These are phyloP conservation scores for Thelephora terrestris DNA, from an alignment of 1,284 basidiomycete species.

Conservation along the genomic window DNA sequence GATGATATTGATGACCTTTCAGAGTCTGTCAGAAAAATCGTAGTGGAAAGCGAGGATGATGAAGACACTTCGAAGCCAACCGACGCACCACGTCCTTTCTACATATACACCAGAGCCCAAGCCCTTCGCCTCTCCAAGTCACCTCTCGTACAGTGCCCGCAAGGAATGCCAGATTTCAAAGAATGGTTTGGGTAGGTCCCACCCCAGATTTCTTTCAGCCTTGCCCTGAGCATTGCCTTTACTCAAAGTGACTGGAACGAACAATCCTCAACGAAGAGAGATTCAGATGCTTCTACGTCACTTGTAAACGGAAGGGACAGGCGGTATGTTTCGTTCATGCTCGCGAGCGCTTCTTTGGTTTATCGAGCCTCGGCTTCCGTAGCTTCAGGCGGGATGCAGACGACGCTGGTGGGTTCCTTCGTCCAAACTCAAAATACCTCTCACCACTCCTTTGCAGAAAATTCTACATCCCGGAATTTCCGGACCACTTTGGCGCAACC, in stretches of 20 bases:
- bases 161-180: constrained; percentile 70
- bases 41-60: constrained; percentile 24
- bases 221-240: constrained; percentile 9
- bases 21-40: constrained; percentile 26
- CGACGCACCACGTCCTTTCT: constrained; percentile 32
- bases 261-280: constrained; percentile 57
- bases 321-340: constrained; percentile 31
- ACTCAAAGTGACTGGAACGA: constrained; percentile 38
- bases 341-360: constrained; percentile 6
- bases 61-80: constrained; percentile 17
- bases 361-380: constrained; percentile 13
- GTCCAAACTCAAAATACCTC: constrained; percentile 8
- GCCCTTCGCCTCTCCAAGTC: constrained; percentile 62
- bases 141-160: constrained; percentile 64
- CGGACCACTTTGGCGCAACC: constrained; percentile 65
- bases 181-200: constrained; percentile 77
- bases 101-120: constrained; percentile 57
- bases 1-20: constrained; percentile 19
- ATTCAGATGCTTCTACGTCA: constrained; percentile 42
- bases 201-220: constrained; percentile 5
- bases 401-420: constrained; percentile 44
- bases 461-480: constrained; percentile 46
- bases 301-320: constrained; percentile 47
- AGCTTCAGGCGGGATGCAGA: constrained; percentile 70
- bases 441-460: constrained; percentile 27